Evolutionary conservation across 2,329 filamentous ascomycete genomes (phyloP).

Genomic region (Ilyonectria mors-panacis): DNA sequence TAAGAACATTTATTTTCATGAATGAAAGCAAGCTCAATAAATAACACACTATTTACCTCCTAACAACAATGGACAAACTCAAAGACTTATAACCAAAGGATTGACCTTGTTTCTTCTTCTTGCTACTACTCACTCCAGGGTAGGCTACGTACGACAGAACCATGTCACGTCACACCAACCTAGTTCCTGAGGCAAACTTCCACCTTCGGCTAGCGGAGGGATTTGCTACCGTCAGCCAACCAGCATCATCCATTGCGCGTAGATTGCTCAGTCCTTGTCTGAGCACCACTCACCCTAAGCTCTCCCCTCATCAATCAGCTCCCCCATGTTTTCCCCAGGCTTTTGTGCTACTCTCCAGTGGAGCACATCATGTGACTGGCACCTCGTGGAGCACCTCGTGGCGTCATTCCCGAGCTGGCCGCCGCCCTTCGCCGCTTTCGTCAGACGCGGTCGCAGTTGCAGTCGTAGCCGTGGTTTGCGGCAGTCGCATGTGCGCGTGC

Average conservation of each 20-base stretch:
- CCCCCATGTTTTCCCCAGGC: conserved; percentile 46
- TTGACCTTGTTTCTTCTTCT: not conserved
- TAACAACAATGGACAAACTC: not conserved
- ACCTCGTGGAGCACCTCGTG: conserved; percentile 30
- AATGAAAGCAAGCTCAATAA: too few species aligned
- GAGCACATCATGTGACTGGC: conserved; percentile 45
- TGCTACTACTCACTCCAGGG: not conserved
- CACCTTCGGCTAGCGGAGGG: conserved; percentile 4
- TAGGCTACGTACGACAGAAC: not conserved
- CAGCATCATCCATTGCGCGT: conserved; percentile 1
- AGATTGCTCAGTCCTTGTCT: not conserved
- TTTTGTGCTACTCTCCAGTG: conserved; percentile 30
- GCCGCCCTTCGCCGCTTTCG: conserved; percentile 39
- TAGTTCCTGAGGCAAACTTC: conserved; percentile 4
- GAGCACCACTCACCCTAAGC: not conserved
- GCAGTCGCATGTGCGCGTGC: conserved; percentile 46
- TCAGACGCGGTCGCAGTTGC: conserved; percentile 41
- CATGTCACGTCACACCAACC: not conserved
- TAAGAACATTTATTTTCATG: too few species aligned
- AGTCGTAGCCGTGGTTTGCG: conserved; percentile 22
- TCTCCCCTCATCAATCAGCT: conserved; percentile 8
- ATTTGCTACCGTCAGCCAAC: conserved; percentile 11
- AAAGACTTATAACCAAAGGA: not conserved
- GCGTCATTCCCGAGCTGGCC: conserved; percentile 45
- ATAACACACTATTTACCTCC: too few species aligned